These are phyloP conservation scores for Suillus variegatus DNA, from an alignment of 768 basidiomycete genomes.

Conservation along the genomic window DNA sequence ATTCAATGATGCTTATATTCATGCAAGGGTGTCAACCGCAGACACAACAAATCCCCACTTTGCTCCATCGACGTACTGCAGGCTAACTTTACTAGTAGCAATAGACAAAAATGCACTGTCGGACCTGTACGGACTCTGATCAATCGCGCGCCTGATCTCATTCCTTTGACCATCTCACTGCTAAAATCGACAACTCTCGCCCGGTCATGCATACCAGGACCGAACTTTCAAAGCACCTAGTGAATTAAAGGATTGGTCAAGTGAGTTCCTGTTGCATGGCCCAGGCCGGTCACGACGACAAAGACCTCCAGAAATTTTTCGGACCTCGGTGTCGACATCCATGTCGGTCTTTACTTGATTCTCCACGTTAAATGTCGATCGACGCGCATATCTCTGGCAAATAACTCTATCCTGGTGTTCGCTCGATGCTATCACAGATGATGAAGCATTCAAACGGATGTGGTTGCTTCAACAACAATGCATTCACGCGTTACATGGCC, in stretches of 20 bases:
- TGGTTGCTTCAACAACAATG: no score
- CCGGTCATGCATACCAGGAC: neutral
- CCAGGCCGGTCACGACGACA: neutral
- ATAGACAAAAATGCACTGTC: neutral
- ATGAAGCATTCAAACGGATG: no score
- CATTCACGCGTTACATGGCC: neutral
- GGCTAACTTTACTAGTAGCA: no score
- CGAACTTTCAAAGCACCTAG: neutral
- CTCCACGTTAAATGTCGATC: neutral
- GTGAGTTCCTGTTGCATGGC: neutral
- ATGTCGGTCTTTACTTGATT: neutral
- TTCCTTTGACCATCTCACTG: no score
- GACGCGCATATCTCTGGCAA: neutral
- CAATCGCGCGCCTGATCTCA: neutral
- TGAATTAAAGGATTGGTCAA: neutral
- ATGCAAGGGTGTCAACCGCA: neutral
- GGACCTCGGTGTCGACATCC: neutral
- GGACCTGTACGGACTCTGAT: neutral
- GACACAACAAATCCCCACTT: neutral
- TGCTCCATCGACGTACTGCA: neutral
- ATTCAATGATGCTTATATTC: neutral
- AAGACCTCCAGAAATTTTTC: neutral
- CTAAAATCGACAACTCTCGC: neutral
- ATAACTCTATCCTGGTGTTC: no score
- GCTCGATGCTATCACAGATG: no score